Evolutionary conservation across 495 filamentous ascomycete genomes (phyloP).

Genomic region (Podospora didyma): DNA sequence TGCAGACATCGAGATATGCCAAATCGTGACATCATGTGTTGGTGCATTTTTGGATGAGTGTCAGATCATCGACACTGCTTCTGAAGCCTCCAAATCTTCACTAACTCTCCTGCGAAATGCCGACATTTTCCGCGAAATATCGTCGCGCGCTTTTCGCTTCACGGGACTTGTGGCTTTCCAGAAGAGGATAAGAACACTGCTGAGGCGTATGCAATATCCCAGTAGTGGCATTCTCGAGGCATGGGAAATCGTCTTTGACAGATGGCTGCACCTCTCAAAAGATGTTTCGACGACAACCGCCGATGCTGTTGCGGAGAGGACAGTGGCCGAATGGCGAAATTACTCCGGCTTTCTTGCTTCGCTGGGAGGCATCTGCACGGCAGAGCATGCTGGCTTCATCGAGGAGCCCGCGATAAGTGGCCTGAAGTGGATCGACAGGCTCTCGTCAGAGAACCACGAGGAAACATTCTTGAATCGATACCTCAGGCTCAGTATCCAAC

Average conservation of each 20-base stretch:
- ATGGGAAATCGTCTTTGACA: conserved; percentile 60
- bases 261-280: conserved; percentile 56
- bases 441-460: conserved; percentile 53
- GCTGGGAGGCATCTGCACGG: conserved; percentile 62
- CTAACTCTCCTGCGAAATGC: conserved; percentile 54
- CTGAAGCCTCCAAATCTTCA: conserved; percentile 43
- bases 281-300: conserved; percentile 48
- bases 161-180: conserved; percentile 65
- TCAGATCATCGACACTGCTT: conserved; percentile 46
- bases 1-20: conserved; percentile 58
- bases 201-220: conserved; percentile 57
- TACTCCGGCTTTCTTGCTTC: conserved; percentile 63
- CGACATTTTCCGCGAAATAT: conserved; percentile 57
- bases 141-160: conserved; percentile 57
- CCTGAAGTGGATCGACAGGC: conserved; percentile 58
- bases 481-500: conserved; percentile 56
- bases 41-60: conserved; percentile 61
- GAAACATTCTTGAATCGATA: conserved; percentile 56
- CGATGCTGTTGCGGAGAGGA: conserved; percentile 48
- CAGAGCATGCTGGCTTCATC: conserved; percentile 47
- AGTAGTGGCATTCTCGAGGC: conserved; percentile 57
- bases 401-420: conserved; percentile 56
- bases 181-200: conserved; percentile 52
- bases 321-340: conserved; percentile 61
- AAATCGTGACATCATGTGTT: conserved; percentile 57